These are phyloP conservation scores for Didymella keratinophila DNA, from an alignment of 2,329 filamentous ascomycete species.

Conservation along the genomic window DNA sequence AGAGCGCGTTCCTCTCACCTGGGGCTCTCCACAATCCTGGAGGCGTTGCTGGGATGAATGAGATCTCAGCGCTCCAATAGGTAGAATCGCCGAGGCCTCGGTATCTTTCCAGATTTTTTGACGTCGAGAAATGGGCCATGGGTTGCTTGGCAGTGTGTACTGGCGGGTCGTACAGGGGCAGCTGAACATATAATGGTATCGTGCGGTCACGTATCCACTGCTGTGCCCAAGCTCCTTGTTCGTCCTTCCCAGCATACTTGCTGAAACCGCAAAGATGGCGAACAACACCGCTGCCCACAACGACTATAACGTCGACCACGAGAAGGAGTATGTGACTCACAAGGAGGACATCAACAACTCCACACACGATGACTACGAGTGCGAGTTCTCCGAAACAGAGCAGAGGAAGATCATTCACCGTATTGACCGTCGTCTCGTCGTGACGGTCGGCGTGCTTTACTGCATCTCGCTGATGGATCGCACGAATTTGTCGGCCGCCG, in stretches of 20 bases:
- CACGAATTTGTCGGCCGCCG: conserved; percentile 76
- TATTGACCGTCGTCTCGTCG: conserved; percentile 67
- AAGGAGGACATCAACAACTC: conserved; percentile 38
- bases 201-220: conserved; percentile 12
- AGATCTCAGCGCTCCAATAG: conserved; percentile 19
- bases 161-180: conserved; percentile 25
- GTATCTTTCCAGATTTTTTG: conserved; percentile 31
- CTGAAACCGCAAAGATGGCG: conserved; percentile 17
- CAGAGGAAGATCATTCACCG: conserved; percentile 72
- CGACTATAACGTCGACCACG: conserved; percentile 30
- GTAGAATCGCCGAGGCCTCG: conserved; percentile 31
- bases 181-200: conserved; percentile 24
- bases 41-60: conserved; percentile 15
- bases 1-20: conserved; percentile 22
- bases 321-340: conserved; percentile 33
- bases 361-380: conserved; percentile 39
- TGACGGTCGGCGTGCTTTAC: conserved; percentile 67
- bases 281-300: conserved; percentile 16
- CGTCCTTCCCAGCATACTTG: conserved; percentile 4
- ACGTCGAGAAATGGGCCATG: conserved; percentile 8
- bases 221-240: conserved; percentile 16
- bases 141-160: conserved; percentile 27
- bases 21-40: conserved; percentile 18
- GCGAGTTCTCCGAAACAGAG: conserved; percentile 65
- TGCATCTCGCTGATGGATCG: conserved; percentile 81